Conservation (phyloP, 495 filamentous ascomycete genomes). For the Aspergillus mulundensis region DNA sequence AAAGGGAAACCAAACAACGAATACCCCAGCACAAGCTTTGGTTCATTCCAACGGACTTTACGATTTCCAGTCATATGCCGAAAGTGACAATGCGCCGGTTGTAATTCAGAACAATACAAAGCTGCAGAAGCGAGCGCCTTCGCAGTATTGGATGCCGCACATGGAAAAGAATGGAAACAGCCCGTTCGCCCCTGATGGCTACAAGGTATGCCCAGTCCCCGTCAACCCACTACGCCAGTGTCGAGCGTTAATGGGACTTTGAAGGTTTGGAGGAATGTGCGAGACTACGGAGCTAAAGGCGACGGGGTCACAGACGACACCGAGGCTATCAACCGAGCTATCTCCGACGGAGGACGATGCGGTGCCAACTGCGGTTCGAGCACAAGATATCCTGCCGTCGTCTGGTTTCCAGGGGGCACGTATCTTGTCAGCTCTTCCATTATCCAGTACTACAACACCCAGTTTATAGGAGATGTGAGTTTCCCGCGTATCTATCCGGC, state of each 20-base stretch:
- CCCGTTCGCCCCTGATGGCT: slow-evolving; percentile 13
- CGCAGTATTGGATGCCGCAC: slow-evolving; percentile 13
- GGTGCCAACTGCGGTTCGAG: slow-evolving; percentile 47
- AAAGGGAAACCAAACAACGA: not conserved
- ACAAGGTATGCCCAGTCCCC: slow-evolving; percentile 15
- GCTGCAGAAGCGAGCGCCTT: not conserved
- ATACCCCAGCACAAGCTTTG: not conserved
- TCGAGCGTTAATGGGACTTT: no score
- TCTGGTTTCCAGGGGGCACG: slow-evolving; percentile 59
- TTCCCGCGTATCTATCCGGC: not conserved
- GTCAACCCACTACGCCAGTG: no score
- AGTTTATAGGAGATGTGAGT: slow-evolving; percentile 52
- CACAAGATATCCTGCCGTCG: slow-evolving; percentile 42
- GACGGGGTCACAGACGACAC: slow-evolving; percentile 53
- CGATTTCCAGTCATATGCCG: not conserved
- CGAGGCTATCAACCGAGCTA: slow-evolving; percentile 48
- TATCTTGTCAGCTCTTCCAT: slow-evolving; percentile 58
- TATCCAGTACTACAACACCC: slow-evolving; percentile 62
- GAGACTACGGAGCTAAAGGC: slow-evolving; percentile 45
- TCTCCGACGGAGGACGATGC: slow-evolving; percentile 46
- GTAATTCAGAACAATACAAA: not conserved
- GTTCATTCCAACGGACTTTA: not conserved
- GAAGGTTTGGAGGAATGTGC: slow-evolving; percentile 31
- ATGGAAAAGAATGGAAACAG: slow-evolving; percentile 7
- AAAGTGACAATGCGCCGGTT: not conserved